phyloP scores from a whole-genome alignment of 176 grass and related monocot species.

The Eleusine coracana region DNA sequence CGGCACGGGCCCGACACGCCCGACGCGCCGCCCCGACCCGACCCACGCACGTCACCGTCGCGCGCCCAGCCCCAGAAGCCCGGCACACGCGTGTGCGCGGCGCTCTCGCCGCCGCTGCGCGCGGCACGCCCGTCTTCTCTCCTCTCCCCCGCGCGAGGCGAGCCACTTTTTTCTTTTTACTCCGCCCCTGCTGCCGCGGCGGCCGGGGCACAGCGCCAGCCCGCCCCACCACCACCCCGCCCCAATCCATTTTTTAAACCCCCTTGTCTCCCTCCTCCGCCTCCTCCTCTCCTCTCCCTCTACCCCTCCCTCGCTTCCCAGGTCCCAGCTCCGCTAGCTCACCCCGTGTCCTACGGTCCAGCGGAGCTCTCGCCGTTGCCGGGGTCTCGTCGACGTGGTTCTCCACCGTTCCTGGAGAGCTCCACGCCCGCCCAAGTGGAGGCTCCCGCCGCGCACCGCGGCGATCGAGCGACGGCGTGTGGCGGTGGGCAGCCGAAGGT shows the following conservation, averaged over 20 bases:
- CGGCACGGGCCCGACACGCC: conserved; percentile 13
- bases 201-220: conserved; percentile 28
- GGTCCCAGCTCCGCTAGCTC: background rate
- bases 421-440: background rate
- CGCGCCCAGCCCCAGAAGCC: too few relatives aligned
- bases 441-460: background rate
- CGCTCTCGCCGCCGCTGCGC: too few relatives aligned
- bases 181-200: conserved; percentile 5
- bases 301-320: background rate
- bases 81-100: too few relatives aligned
- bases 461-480: background rate
- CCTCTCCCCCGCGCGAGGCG: background rate
- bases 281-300: conserved; percentile 3
- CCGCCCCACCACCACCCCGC: conserved; percentile 39
- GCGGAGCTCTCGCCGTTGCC: background rate
- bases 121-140: too few relatives aligned
- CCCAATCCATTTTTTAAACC: conserved; percentile 31
- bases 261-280: conserved; percentile 44
- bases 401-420: background rate
- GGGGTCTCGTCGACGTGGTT: background rate
- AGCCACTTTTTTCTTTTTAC: conserved; percentile 21
- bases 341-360: background rate
- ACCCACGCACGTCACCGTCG: background rate
- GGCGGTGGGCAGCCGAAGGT: background rate
- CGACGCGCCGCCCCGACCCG: background rate